Conservation (phyloP, 352 stramenopile genomes). For the Elongisporangium undulatum region DNA sequence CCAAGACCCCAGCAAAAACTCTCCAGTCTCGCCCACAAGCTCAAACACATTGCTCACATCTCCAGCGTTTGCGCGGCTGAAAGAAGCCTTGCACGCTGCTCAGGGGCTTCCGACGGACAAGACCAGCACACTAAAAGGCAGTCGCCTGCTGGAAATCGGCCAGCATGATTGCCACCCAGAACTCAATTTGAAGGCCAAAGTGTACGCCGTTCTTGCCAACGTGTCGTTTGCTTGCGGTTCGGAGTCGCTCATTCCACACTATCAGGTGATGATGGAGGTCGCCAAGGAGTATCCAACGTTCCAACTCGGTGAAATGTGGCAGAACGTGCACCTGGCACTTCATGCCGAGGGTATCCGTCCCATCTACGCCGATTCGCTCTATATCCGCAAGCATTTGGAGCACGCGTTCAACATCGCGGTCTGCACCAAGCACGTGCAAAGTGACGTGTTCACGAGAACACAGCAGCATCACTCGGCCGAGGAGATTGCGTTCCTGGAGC, state of each 20-base stretch:
- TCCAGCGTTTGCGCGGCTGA: slow-evolving; percentile 63
- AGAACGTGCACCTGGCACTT: slow-evolving; percentile 57
- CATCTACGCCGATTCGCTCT: slow-evolving; percentile 74
- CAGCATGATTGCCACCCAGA: slow-evolving; percentile 29
- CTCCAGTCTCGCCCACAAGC: neutral
- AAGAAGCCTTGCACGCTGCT: slow-evolving; percentile 57
- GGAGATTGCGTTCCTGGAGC: slow-evolving; percentile 45
- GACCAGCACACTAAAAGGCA: neutral
- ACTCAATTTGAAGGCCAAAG: slow-evolving; percentile 71
- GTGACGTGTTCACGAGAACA: slow-evolving; percentile 35
- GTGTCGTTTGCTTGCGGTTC: slow-evolving; percentile 40
- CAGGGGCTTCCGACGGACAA: slow-evolving; percentile 22
- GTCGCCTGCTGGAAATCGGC: slow-evolving; percentile 26
- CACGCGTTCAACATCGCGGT: slow-evolving; percentile 64
- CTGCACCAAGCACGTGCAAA: slow-evolving; percentile 56
- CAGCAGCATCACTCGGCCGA: slow-evolving; percentile 8
- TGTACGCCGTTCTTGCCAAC: slow-evolving; percentile 62
- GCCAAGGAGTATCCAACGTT: slow-evolving; percentile 73
- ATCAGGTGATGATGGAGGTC: slow-evolving; percentile 67
- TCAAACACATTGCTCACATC: slow-evolving; percentile 10
- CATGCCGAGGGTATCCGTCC: slow-evolving; percentile 57
- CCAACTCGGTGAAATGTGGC: slow-evolving; percentile 67
- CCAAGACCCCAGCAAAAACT: slow-evolving; percentile 3
- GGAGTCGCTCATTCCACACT: slow-evolving; percentile 29
- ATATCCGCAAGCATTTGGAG: slow-evolving; percentile 68